phyloP scores from a whole-genome alignment of 805 yeast species.

The Barnettozyma pratensis region DNA sequence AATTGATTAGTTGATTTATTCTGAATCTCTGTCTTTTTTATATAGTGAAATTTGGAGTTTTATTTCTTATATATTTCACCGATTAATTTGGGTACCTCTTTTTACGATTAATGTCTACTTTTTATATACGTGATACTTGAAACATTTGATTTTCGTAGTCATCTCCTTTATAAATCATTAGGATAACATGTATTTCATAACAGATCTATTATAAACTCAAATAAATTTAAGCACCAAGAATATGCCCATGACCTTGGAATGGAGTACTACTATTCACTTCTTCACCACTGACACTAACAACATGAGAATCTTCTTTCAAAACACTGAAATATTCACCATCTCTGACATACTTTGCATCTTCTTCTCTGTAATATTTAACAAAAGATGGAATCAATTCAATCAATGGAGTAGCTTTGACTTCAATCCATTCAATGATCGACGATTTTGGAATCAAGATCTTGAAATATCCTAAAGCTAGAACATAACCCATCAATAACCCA shows the following conservation, averaged over 20 bases:
- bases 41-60: no score
- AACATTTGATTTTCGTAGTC: no score
- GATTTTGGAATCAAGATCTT: conserved; percentile 61
- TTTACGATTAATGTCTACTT: no score
- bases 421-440: conserved; percentile 58
- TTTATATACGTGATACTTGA: no score
- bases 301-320: conserved; percentile 15
- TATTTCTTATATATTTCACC: no score
- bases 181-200: no score
- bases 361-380: conserved; percentile 56
- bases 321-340: conserved; percentile 26
- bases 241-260: conserved; percentile 23
- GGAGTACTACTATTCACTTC: conserved; percentile 2
- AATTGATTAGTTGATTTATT: neutral
- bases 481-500: conserved; percentile 63
- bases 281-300: conserved; percentile 3
- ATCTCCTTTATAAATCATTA: no score
- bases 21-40: no score
- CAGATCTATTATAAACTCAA: neutral
- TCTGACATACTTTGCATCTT: conserved; percentile 46
- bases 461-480: conserved; percentile 52
- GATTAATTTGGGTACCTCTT: no score
- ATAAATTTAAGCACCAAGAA: conserved; percentile 10
- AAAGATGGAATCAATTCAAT: conserved; percentile 51
- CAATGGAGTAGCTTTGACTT: conserved; percentile 41